These are phyloP conservation scores for Auricularia sp. DNA, from an alignment of 768 basidiomycete genomes.

Conservation along the genomic window DNA sequence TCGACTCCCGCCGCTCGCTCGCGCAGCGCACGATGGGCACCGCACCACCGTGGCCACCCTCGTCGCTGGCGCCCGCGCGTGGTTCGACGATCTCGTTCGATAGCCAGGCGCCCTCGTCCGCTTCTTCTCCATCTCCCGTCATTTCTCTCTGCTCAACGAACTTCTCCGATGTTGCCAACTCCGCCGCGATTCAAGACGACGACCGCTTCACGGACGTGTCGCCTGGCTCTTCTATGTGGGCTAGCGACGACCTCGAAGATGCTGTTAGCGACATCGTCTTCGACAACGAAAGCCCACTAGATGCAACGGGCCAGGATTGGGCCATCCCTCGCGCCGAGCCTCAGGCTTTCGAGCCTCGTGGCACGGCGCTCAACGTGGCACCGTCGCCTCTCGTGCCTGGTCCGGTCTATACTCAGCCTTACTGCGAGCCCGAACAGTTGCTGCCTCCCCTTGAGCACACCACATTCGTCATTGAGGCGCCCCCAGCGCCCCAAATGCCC, in stretches of 20 bases:
- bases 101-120: not conserved
- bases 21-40: not conserved
- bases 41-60: not conserved
- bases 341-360: not conserved
- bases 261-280: not conserved
- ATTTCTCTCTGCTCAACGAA: not conserved
- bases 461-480: not conserved
- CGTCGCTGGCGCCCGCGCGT: not conserved
- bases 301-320: not conserved
- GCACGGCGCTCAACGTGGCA: not conserved
- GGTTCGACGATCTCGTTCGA: not conserved
- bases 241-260: not conserved
- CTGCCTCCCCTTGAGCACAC: not conserved
- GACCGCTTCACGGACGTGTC: not conserved
- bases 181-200: not conserved
- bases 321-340: not conserved
- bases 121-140: not conserved
- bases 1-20: not conserved
- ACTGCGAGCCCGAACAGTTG: not conserved
- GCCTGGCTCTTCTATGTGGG: not conserved
- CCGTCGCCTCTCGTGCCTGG: not conserved
- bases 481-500: not conserved
- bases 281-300: not conserved
- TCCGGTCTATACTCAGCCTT: too few species aligned
- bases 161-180: not conserved